phyloP scores from a whole-genome alignment of 441 rosid species.

The Sinapis alba region DNA sequence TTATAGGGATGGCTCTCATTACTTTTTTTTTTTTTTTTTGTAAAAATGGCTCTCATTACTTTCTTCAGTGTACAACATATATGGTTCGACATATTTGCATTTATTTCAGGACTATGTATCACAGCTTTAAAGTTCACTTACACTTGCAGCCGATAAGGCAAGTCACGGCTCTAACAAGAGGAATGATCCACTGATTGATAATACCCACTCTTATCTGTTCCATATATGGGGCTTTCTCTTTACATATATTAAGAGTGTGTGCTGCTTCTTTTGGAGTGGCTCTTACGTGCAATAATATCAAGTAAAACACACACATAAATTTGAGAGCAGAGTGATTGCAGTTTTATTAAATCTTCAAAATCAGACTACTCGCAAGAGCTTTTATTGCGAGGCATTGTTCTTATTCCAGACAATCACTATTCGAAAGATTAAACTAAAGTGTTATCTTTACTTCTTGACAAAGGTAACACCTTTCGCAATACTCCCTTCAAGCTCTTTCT shows the following conservation, averaged over 20 bases:
- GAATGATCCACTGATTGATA: too few species aligned
- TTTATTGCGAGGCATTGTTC: constrained; percentile 10
- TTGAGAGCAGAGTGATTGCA: neutral
- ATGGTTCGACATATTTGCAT: neutral
- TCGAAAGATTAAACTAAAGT: neutral
- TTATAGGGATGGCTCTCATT: neutral
- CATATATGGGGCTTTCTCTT: neutral
- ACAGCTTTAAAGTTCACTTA: neutral
- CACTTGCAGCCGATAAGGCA: neutral
- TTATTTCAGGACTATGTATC: neutral
- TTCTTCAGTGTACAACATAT: neutral
- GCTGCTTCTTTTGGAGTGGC: neutral
- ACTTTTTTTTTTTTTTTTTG: too few species aligned
- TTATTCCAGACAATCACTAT: constrained; percentile 20
- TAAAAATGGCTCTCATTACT: neutral
- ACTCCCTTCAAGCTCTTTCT: constrained; percentile 81
- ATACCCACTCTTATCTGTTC: neutral
- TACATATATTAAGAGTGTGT: too few species aligned
- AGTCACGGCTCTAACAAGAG: neutral
- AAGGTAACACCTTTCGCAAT: constrained; percentile 81
- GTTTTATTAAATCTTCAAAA: neutral
- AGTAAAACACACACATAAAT: neutral
- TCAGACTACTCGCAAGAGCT: neutral
- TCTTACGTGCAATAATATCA: neutral
- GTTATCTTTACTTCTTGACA: constrained; percentile 52